Conservation (phyloP, 768 basidiomycete genomes). For the Tephrocybe sp. region DNA sequence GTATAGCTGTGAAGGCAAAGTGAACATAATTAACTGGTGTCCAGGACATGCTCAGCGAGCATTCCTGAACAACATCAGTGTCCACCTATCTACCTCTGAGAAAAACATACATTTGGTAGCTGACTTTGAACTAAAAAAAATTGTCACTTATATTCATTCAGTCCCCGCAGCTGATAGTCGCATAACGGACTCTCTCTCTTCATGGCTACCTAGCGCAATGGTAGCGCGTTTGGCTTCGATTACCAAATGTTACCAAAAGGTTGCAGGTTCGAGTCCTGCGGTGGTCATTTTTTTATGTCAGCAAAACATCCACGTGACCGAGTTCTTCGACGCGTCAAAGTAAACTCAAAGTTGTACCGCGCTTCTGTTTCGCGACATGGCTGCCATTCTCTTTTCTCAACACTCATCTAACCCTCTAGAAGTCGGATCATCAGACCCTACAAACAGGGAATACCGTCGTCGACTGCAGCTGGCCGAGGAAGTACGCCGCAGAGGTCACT, state of each 20-base stretch:
- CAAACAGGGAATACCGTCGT: constrained; percentile 43
- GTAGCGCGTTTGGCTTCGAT: constrained; percentile 96
- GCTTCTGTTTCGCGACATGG: constrained; percentile 24
- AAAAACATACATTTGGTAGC: no score
- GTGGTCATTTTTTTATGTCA: constrained; percentile 50
- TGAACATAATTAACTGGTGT: no score
- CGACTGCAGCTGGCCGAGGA: constrained; percentile 30
- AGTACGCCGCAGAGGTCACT: constrained; percentile 19
- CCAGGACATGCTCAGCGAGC: no score
- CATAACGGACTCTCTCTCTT: no score
- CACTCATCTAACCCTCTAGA: constrained; percentile 78
- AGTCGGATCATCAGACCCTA: constrained; percentile 56
- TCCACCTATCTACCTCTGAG: no score
- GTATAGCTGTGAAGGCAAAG: no score
- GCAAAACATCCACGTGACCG: constrained; percentile 13
- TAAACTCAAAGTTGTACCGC: constrained; percentile 1
- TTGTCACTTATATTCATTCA: no score
- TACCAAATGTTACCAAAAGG: constrained; percentile 79
- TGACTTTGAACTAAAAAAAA: no score
- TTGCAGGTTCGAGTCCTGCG: constrained; percentile 79
- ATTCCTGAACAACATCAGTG: no score
- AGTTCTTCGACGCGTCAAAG: constrained; percentile 13
- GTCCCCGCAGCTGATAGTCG: no score
- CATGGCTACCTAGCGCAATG: constrained; percentile 86
- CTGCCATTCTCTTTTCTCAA: constrained; percentile 49